Evolutionary conservation across 2,329 filamentous ascomycete genomes (phyloP).

Genomic region (Zalaria obscura): DNA sequence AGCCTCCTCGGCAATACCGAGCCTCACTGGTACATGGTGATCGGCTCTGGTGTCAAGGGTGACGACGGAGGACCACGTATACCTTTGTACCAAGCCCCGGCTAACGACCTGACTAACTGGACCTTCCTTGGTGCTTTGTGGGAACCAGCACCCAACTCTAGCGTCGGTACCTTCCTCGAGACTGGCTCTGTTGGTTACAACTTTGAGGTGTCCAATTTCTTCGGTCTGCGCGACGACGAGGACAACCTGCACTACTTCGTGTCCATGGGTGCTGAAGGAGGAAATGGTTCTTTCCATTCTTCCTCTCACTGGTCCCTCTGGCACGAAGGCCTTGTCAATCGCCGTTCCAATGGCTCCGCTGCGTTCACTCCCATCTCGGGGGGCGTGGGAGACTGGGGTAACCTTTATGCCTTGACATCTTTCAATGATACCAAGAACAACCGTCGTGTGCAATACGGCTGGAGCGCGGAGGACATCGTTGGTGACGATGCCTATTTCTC

Average conservation of each 20-base stretch:
- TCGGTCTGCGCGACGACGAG: constrained; percentile 27
- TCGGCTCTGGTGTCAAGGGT: constrained; percentile 33
- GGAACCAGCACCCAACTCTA: constrained; percentile 28
- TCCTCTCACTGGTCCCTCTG: constrained; percentile 29
- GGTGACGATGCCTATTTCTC: constrained; percentile 23
- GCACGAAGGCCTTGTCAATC: constrained; percentile 28
- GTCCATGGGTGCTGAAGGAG: constrained; percentile 29
- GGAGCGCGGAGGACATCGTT: constrained; percentile 28
- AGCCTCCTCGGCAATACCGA: constrained; percentile 24
- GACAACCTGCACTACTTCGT: constrained; percentile 30
- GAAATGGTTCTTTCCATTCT: constrained; percentile 26
- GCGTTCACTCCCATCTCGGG: constrained; percentile 30
- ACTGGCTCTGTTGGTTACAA: constrained; percentile 34
- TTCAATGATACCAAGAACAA: constrained; percentile 35
- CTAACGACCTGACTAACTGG: constrained; percentile 30
- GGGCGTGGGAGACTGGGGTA: constrained; percentile 29
- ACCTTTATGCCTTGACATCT: constrained; percentile 30
- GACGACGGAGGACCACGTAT: constrained; percentile 27
- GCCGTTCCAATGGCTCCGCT: constrained; percentile 28
- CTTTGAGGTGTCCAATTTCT: constrained; percentile 35
- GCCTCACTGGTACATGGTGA: constrained; percentile 31
- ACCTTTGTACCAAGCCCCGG: constrained; percentile 31
- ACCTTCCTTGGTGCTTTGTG: constrained; percentile 32
- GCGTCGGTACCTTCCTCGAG: constrained; percentile 25
- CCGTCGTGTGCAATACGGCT: constrained; percentile 32